These are phyloP conservation scores for Penicillium sp. DNA, from an alignment of 2,329 filamentous ascomycete genomes.

Conservation along the genomic window DNA sequence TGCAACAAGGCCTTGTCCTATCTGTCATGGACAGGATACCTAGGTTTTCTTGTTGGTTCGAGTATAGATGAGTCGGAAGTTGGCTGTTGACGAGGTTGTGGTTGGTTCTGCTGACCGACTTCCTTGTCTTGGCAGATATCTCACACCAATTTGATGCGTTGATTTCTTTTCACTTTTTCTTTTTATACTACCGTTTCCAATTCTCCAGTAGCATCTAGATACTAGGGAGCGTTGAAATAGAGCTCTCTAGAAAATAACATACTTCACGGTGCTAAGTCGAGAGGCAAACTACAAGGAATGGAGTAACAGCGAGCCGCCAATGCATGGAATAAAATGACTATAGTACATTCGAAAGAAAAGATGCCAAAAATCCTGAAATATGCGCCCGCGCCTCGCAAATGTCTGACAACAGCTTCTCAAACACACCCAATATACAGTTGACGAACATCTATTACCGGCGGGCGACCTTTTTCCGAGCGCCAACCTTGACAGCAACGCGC, in stretches of 20 bases:
- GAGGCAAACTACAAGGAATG: not conserved
- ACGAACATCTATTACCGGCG: slow-evolving; percentile 17
- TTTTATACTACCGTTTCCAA: not conserved
- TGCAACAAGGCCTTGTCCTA: not conserved
- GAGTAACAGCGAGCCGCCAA: slow-evolving; percentile 15
- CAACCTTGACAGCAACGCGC: slow-evolving; percentile 27
- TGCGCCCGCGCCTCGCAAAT: slow-evolving; percentile 35
- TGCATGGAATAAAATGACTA: slow-evolving; percentile 23
- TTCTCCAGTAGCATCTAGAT: not conserved
- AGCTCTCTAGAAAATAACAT: not conserved
- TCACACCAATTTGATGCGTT: not conserved
- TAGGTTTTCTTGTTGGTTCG: not conserved
- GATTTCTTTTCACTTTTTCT: too few relatives aligned
- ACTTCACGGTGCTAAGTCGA: not conserved
- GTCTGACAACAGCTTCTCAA: slow-evolving; percentile 27
- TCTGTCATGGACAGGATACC: not conserved
- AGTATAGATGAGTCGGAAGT: not conserved
- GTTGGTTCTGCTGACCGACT: not conserved
- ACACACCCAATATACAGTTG: slow-evolving; percentile 20
- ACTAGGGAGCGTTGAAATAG: not conserved
- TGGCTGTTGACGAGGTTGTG: not conserved
- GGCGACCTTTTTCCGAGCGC: slow-evolving; percentile 18
- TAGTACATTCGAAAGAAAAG: slow-evolving; percentile 26
- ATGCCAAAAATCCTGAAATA: slow-evolving; percentile 25
- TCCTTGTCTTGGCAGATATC: not conserved